phyloP scores from a whole-genome alignment of 176 grass and related monocot genomes.

The Raddia distichophylla region DNA sequence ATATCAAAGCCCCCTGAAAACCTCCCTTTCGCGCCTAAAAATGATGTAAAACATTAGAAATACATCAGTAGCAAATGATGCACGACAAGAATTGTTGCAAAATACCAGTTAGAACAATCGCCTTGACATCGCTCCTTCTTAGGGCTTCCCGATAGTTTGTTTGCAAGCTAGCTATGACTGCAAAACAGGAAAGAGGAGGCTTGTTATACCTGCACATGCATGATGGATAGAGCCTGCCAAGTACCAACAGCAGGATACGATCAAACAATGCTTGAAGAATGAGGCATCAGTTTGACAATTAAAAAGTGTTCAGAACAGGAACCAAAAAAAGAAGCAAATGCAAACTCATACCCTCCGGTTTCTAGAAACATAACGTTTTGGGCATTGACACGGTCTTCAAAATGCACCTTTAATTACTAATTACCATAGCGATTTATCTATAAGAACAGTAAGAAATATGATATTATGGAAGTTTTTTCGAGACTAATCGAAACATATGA shows the following conservation, averaged over 20 bases:
- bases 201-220: slow-evolving; percentile 10
- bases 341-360: no score
- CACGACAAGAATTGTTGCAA: background rate
- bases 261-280: background rate
- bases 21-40: slow-evolving; percentile 64
- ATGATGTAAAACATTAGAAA: slow-evolving; percentile 8
- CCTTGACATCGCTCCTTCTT: slow-evolving; percentile 78
- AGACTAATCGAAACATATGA: no score
- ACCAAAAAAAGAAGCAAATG: background rate
- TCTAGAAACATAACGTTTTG: no score
- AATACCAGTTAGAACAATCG: slow-evolving; percentile 84
- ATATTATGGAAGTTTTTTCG: no score
- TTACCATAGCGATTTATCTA: no score
- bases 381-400: no score
- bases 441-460: no score
- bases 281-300: background rate
- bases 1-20: slow-evolving; percentile 94
- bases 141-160: slow-evolving; percentile 60
- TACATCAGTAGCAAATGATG: slow-evolving; percentile 1
- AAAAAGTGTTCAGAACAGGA: background rate
- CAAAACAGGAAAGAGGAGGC: slow-evolving; percentile 21
- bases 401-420: no score
- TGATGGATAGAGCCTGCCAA: background rate
- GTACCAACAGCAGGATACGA: background rate
- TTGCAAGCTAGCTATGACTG: slow-evolving; percentile 75